A percentile compares a stretch with the other conserved stretches of the same genome.
Evolutionary conservation across 2,329 filamentous ascomycete genomes (phyloP).

Genomic region (Apiospora kogelbergensis): DNA sequence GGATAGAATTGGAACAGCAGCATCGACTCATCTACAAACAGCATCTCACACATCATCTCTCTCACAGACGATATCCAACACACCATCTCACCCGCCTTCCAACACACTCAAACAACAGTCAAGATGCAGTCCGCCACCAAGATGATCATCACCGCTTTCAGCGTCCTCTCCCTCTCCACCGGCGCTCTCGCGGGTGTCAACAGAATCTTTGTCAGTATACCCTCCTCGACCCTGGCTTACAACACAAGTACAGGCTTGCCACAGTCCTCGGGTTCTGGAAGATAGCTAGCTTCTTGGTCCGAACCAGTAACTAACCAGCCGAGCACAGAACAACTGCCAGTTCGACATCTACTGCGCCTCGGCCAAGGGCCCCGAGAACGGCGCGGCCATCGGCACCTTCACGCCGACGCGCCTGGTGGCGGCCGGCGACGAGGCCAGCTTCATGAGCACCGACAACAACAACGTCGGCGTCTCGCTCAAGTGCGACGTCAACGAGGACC

Average conservation of each 20-base stretch:
- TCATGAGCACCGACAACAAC: conserved; percentile 17
- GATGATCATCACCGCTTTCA: background rate
- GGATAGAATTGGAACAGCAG: background rate
- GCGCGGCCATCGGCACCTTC: background rate
- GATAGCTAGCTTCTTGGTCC: background rate
- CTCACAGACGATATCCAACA: background rate
- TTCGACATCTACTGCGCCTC: conserved; percentile 8
- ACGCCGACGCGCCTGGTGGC: background rate
- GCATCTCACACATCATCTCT: background rate
- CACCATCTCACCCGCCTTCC: background rate
- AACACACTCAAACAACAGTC: background rate
- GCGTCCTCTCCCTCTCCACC: background rate
- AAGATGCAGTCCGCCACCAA: background rate
- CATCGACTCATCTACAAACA: background rate
- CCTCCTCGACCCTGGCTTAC: background rate
- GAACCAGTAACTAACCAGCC: background rate
- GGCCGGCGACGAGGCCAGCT: background rate
- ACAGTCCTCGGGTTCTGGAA: background rate
- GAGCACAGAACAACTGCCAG: background rate
- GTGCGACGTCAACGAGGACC: conserved; percentile 14
- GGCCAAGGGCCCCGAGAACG: background rate
- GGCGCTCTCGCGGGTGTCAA: background rate
- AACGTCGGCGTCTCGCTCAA: conserved; percentile 24
- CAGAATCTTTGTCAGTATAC: background rate
- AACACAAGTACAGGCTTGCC: background rate